Base-by-base conservation (phyloP, 352 stramenopile genomes). In the Phytophthora capsici region DNA sequence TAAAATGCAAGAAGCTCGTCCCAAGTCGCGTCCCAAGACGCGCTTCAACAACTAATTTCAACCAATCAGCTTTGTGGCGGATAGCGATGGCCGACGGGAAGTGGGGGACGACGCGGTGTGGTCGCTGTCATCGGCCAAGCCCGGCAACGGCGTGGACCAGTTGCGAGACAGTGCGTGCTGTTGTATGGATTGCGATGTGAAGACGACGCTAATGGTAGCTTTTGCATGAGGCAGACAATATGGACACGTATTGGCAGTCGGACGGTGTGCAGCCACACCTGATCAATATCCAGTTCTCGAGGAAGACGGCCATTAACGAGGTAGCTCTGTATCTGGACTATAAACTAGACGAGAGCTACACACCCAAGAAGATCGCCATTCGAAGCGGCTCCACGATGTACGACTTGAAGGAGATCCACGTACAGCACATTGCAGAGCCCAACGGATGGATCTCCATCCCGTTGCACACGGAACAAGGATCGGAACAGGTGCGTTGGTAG, bases 171-270 rank as follows among this genome's bases (percentile, higher is more conserved):
- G 88, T 95, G 60, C 44, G 80, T 74, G n/a, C 17, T 72, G 19
- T 14, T 8, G 34, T 38, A 40, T 17, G 32, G 30, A 30, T 2
- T 25, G 37, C 14, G 8, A 28, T 17, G 1, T 55, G 36, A 9
- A 57, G n/a, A 28, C 38, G 7, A 22, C 38, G 30, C 34, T 75
- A 47, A 62, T 45, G 19, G 23, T 9, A 53, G 36, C 2, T 10
- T 19, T 25, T 37, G 32, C 38, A 16, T 46, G 4, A 28, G 36
- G 38, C 61, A 95, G 90, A 98, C 58, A 98, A 88, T 62, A 75
- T 96, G 32, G 95, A 99, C 65, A 99, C 97, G 6, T 99, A 99
- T 71, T 99, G 97, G 97, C 97, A 99, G 73, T 98, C 88, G 57
- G 89, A 96, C 60, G 89, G 89, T 36, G 71, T 84, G 16, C 96